phyloP scores from a whole-genome alignment of 108 stramenopile genomes.

The Conticribra weissflogii region DNA sequence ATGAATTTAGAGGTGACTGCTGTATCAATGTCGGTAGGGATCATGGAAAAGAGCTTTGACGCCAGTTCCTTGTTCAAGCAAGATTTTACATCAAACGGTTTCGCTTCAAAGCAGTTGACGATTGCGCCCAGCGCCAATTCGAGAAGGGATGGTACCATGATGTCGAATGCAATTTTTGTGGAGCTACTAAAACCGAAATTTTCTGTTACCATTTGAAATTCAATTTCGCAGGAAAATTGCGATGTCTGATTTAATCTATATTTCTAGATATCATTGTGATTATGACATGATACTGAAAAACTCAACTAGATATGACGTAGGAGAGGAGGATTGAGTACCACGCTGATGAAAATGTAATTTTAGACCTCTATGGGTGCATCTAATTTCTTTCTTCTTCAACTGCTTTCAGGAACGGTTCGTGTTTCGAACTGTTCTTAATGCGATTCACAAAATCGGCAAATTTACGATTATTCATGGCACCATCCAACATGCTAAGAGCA shows the following conservation, averaged over 20 bases:
- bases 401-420: slow-evolving; percentile 51
- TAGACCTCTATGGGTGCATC: no score
- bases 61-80: slow-evolving; percentile 3
- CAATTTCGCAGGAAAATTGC: no score
- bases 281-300: no score
- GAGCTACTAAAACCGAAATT: no score
- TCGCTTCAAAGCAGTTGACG: background rate
- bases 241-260: no score
- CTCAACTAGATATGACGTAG: no score
- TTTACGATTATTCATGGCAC: slow-evolving; percentile 61
- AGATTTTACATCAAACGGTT: background rate
- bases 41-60: background rate
- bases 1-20: background rate
- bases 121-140: background rate
- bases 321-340: no score
- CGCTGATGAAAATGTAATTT: no score
- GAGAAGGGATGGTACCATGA: background rate
- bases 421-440: slow-evolving; percentile 55
- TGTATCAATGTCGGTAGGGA: background rate
- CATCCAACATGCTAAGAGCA: slow-evolving; percentile 68
- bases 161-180: no score
- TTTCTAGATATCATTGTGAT: no score
- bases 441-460: slow-evolving; percentile 78
- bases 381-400: slow-evolving; percentile 25
- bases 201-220: no score